These are phyloP conservation scores for Exidia glandulosa DNA, from an alignment of 768 basidiomycete species.

Conservation along the genomic window DNA sequence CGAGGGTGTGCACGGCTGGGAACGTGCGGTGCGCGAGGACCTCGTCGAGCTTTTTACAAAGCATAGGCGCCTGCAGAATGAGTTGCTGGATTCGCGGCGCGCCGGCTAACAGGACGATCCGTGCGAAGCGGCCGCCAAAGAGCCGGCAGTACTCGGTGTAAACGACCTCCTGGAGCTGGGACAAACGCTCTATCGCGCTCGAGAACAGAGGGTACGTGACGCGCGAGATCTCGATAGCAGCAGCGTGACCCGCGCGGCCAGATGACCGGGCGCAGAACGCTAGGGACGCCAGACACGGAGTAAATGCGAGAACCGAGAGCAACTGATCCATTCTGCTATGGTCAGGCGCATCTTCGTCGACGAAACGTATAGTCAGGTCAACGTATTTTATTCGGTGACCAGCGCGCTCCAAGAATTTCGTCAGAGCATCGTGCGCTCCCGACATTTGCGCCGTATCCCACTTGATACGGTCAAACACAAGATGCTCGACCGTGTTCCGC, in stretches of 20 bases:
- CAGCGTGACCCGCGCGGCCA: background rate
- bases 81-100: background rate
- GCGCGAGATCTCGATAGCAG: background rate
- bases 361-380: background rate
- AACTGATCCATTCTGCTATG: background rate
- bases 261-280: background rate
- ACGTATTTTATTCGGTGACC: background rate
- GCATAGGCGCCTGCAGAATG: background rate
- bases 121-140: background rate
- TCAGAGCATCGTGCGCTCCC: background rate
- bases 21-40: background rate
- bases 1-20: background rate
- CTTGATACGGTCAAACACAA: background rate
- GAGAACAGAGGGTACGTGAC: background rate
- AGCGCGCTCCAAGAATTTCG: background rate
- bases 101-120: background rate
- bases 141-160: background rate
- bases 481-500: background rate
- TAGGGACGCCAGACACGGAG: background rate
- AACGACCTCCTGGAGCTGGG: background rate
- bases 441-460: background rate
- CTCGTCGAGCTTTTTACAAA: background rate
- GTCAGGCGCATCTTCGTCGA: background rate
- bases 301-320: background rate
- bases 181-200: background rate